phyloP scores from a whole-genome alignment of 1,139 yeast genomes.

The Geotrichum aggregatum region DNA sequence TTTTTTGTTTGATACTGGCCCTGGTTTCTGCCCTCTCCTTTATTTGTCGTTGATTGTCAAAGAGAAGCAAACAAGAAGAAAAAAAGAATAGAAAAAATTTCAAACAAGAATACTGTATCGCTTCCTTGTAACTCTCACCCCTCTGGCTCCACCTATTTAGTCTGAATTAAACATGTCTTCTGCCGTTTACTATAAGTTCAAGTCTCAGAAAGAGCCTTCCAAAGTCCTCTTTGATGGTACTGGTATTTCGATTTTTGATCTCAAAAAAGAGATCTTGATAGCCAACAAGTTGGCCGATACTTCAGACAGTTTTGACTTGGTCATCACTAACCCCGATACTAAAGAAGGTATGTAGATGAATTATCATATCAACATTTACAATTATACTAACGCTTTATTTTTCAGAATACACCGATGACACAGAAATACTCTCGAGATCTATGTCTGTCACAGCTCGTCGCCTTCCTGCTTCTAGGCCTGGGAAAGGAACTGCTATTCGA shows the following conservation, averaged over 20 bases:
- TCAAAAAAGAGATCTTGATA: slow-evolving; percentile 81
- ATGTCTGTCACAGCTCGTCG: slow-evolving; percentile 77
- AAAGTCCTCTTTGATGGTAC: slow-evolving; percentile 92
- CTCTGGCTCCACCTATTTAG: slow-evolving; percentile 2
- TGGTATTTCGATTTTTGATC: slow-evolving; percentile 88
- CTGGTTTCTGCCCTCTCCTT: slow-evolving; percentile 7
- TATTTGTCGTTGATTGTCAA: slow-evolving; percentile 1
- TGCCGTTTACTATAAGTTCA: slow-evolving; percentile 80
- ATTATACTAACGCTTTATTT: not conserved
- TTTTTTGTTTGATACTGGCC: slow-evolving; percentile 1
- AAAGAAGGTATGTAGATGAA: slow-evolving; percentile 45
- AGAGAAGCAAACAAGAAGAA: slow-evolving; percentile 4
- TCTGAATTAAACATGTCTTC: slow-evolving; percentile 60
- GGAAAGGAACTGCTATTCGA: slow-evolving; percentile 54
- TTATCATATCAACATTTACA: too few species aligned
- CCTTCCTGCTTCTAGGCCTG: slow-evolving; percentile 64
- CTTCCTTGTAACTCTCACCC: slow-evolving; percentile 6
- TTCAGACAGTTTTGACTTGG: slow-evolving; percentile 67
- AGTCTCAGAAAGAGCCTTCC: slow-evolving; percentile 76
- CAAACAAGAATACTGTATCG: not conserved
- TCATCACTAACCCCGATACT: slow-evolving; percentile 71
- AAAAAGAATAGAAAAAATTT: slow-evolving; percentile 3
- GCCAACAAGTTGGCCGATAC: slow-evolving; percentile 82
- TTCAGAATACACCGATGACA: slow-evolving; percentile 74
- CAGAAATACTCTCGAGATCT: slow-evolving; percentile 78